phyloP scores from a whole-genome alignment of 2,329 filamentous ascomycete genomes.

The Cladophialophora carrionii region DNA sequence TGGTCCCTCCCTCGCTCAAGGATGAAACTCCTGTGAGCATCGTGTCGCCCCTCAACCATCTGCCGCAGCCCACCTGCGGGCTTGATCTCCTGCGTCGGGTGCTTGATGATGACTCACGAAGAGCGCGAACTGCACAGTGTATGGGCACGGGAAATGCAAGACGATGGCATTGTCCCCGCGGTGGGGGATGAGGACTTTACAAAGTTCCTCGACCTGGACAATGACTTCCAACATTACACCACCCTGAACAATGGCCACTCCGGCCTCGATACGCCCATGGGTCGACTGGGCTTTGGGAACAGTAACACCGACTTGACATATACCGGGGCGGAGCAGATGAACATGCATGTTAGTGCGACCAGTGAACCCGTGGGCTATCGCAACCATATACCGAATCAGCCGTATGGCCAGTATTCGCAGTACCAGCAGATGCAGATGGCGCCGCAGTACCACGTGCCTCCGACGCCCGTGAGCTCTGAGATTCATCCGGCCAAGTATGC shows the following conservation, averaged over 20 bases:
- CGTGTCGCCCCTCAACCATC: constrained; percentile 22
- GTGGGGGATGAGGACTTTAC: constrained; percentile 54
- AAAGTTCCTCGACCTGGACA: constrained; percentile 54
- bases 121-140: constrained; percentile 36
- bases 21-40: constrained; percentile 30
- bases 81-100: constrained; percentile 13
- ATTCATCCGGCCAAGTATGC: constrained; percentile 51
- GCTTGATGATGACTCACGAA: constrained; percentile 37
- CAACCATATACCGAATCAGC: constrained; percentile 38
- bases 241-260: constrained; percentile 45
- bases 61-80: constrained; percentile 38
- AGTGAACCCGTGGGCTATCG: constrained; percentile 22
- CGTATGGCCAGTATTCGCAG: constrained; percentile 38
- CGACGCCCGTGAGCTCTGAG: constrained; percentile 55
- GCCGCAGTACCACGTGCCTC: constrained; percentile 43
- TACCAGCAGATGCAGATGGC: constrained; percentile 40
- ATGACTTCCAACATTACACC: constrained; percentile 51
- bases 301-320: constrained; percentile 26
- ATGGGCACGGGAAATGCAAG: constrained; percentile 48
- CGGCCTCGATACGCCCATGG: constrained; percentile 46
- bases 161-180: constrained; percentile 46
- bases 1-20: constrained; percentile 6
- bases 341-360: constrained; percentile 38
- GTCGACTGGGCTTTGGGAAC: constrained; percentile 44
- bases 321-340: constrained; percentile 30